A percentile compares a stretch with the other conserved stretches of the same genome.
These are phyloP conservation scores for Colletotrichum spinosum DNA, from an alignment of 2,329 filamentous ascomycete genomes.

Conservation along the genomic window DNA sequence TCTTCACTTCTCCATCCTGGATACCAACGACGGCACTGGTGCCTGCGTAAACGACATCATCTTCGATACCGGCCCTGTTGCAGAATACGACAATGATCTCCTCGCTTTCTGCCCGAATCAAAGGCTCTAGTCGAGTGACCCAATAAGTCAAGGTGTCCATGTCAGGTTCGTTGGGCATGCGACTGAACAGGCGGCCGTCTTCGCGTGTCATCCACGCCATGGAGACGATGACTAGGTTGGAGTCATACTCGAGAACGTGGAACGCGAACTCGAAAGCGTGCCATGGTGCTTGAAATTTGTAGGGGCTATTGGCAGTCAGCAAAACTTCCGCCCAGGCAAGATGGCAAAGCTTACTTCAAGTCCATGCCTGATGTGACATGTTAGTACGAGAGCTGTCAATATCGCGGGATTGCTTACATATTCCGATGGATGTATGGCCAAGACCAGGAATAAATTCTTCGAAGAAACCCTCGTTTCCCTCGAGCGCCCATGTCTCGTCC, in stretches of 20 bases:
- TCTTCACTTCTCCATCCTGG: slow-evolving; percentile 70
- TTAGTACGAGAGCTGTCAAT: too few relatives aligned
- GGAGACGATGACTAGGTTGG: slow-evolving; percentile 74
- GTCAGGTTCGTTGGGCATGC: slow-evolving; percentile 69
- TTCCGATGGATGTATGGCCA: slow-evolving; percentile 63
- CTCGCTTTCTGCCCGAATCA: slow-evolving; percentile 62
- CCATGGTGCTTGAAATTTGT: slow-evolving; percentile 54
- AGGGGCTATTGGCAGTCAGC: slow-evolving; percentile 42
- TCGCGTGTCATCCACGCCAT: slow-evolving; percentile 83
- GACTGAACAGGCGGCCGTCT: slow-evolving; percentile 58
- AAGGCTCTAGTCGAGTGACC: slow-evolving; percentile 76
- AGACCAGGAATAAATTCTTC: slow-evolving; percentile 53
- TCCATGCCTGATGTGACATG: slow-evolving; percentile 58
- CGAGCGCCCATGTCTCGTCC: slow-evolving; percentile 69
- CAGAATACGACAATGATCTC: slow-evolving; percentile 76
- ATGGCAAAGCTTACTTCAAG: slow-evolving; percentile 61
- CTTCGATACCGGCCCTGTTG: slow-evolving; percentile 77
- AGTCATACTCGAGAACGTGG: slow-evolving; percentile 66
- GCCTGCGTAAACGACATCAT: slow-evolving; percentile 76
- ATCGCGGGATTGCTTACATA: slow-evolving; percentile 52
- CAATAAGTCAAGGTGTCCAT: slow-evolving; percentile 81
- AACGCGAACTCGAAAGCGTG: slow-evolving; percentile 58
- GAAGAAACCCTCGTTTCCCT: slow-evolving; percentile 61
- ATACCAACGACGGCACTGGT: slow-evolving; percentile 79
- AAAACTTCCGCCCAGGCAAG: background rate